phyloP scores from a whole-genome alignment of 768 basidiomycete genomes.

The Agaricus blazei region DNA sequence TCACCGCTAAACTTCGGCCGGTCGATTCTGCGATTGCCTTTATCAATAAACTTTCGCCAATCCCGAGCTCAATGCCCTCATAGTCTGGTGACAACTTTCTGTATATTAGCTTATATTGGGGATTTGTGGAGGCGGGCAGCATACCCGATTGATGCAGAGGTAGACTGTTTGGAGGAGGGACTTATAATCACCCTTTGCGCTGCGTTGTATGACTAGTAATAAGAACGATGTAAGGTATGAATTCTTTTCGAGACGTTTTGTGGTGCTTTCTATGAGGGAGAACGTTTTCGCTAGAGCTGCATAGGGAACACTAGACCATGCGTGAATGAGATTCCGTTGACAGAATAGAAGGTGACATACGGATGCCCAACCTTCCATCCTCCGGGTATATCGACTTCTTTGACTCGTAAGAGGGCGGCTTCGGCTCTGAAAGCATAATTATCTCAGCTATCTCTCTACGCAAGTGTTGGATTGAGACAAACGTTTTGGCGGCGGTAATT shows the following conservation, averaged over 20 bases:
- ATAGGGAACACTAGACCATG: conserved; percentile 74
- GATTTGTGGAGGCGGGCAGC: conserved; percentile 18
- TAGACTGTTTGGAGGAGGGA: conserved; percentile 88
- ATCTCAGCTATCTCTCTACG: background rate
- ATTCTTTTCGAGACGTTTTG: conserved; percentile 91
- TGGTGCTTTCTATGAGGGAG: conserved; percentile 86
- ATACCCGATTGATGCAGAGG: conserved; percentile 92
- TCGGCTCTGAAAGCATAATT: conserved; percentile 47
- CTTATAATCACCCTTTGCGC: conserved; percentile 65
- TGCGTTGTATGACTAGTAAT: conserved; percentile 82
- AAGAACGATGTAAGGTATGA: conserved; percentile 86
- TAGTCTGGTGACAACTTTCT: conserved; percentile 90
- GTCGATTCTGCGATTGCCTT: conserved; percentile 96
- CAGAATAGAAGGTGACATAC: conserved; percentile 42
- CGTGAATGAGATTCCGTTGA: conserved; percentile 1
- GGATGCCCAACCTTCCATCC: conserved; percentile 83
- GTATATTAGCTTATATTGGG: background rate
- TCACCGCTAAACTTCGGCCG: conserved; percentile 73
- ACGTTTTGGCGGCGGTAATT: conserved; percentile 62
- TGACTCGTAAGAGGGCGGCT: conserved; percentile 51
- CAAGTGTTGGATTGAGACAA: background rate
- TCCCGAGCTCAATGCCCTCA: conserved; percentile 90
- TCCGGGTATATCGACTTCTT: conserved; percentile 72
- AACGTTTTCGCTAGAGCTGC: conserved; percentile 89
- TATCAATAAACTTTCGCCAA: conserved; percentile 90